Evolutionary conservation across 257 asterid genomes (phyloP).

Genomic region (Fraxinus excelsior): DNA sequence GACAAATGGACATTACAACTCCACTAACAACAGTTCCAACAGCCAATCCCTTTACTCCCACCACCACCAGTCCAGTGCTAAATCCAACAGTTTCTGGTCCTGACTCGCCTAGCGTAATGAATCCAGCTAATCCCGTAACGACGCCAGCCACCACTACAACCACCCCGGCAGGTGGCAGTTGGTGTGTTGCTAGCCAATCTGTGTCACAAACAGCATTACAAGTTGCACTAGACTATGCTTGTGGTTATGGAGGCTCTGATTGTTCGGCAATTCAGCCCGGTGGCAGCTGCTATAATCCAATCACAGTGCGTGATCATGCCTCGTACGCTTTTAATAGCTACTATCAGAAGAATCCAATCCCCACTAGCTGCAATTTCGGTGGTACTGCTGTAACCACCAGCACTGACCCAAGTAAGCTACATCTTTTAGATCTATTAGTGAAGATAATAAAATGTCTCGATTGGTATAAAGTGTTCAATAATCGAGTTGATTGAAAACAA

Average conservation of each 20-base stretch:
- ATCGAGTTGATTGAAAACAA: neutral
- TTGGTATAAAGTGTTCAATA: neutral
- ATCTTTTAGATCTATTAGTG: neutral
- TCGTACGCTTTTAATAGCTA: conserved; percentile 70
- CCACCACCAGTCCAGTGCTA: conserved; percentile 38
- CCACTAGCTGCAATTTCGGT: conserved; percentile 75
- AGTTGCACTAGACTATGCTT: conserved; percentile 70
- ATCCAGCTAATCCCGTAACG: conserved; percentile 46
- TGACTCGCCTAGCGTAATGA: conserved; percentile 36
- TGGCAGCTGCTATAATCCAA: conserved; percentile 55
- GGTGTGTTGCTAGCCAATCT: conserved; percentile 76
- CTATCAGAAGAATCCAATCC: conserved; percentile 69
- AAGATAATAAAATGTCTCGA: neutral
- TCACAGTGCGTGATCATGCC: conserved; percentile 51
- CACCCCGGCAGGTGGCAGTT: conserved; percentile 55
- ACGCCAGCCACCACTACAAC: conserved; percentile 48
- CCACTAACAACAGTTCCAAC: conserved; percentile 71
- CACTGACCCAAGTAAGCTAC: conserved; percentile 70
- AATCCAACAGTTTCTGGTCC: conserved; percentile 59
- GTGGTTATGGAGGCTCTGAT: conserved; percentile 70
- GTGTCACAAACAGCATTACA: conserved; percentile 55
- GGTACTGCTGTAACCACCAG: conserved; percentile 66
- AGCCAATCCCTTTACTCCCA: conserved; percentile 40
- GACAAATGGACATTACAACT: conserved; percentile 57
- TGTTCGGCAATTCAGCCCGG: conserved; percentile 60